A percentile compares a stretch with the other conserved stretches of the same genome.
These are phyloP conservation scores for Boletus bicolor DNA, from an alignment of 768 basidiomycete species.

Conservation along the genomic window DNA sequence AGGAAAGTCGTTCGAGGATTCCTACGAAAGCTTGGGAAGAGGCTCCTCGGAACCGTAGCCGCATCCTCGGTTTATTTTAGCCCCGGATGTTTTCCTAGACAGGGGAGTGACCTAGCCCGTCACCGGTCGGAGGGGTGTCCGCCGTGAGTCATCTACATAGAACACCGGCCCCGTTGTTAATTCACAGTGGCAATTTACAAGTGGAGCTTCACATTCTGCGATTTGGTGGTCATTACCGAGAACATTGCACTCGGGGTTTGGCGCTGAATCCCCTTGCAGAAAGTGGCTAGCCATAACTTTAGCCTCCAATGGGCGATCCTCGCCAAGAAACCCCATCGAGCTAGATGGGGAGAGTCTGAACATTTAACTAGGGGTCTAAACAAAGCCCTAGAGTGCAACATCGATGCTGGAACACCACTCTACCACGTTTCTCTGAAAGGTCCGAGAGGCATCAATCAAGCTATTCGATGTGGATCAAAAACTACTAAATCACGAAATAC, in stretches of 20 bases:
- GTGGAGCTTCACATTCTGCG: not conserved
- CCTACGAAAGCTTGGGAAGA: not conserved
- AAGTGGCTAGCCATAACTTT: not conserved
- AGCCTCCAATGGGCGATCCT: not conserved
- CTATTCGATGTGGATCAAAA: not conserved
- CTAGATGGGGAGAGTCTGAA: no score
- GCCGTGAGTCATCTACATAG: not conserved
- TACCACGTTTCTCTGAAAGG: not conserved
- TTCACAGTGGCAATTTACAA: not conserved
- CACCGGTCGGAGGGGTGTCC: no score
- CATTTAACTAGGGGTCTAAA: not conserved
- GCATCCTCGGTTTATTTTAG: not conserved
- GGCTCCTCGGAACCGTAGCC: not conserved
- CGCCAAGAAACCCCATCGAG: not conserved
- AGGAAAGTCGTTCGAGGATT: not conserved
- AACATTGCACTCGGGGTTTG: no score
- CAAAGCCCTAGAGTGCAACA: not conserved
- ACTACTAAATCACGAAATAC: not conserved
- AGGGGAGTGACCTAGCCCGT: not conserved
- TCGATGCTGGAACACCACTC: not conserved
- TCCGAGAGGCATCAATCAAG: not conserved
- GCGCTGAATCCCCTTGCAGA: not conserved
- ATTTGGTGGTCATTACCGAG: not conserved
- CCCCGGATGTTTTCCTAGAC: no score
- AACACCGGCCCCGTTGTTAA: not conserved